Conservation (phyloP, 1,284 basidiomycete species). For the Lentinula novae-zelandiae region DNA sequence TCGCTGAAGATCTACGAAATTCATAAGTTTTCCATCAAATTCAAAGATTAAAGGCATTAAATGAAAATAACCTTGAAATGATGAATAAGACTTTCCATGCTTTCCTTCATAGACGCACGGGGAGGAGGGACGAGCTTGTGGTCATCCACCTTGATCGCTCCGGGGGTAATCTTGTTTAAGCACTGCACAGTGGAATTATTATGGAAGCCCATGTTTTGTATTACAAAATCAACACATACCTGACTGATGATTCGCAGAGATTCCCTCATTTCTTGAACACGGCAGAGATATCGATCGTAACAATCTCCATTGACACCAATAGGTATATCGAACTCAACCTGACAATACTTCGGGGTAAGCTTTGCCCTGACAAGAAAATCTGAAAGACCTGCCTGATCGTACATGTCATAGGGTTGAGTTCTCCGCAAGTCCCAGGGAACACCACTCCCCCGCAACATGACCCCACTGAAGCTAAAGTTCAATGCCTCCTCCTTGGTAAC, state of each 20-base stretch:
- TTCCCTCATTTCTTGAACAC: constrained; percentile 98
- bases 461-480: constrained; percentile 93
- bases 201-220: not conserved
- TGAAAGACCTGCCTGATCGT: constrained; percentile 68
- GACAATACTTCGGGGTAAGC: not conserved
- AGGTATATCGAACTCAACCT: constrained; percentile 97
- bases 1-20: constrained; percentile 82
- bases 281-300: constrained; percentile 94
- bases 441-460: constrained; percentile 95
- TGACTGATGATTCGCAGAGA: constrained; percentile 88
- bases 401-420: constrained; percentile 93
- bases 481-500: constrained; percentile 93
- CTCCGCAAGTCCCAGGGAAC: constrained; percentile 96
- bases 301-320: constrained; percentile 97
- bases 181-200: constrained; percentile 45
- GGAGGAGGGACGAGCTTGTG: constrained; percentile 98
- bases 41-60: not conserved
- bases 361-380: not conserved
- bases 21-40: constrained; percentile 1
- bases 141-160: constrained; percentile 94
- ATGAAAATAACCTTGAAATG: constrained; percentile 81
- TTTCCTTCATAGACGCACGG: constrained; percentile 97
- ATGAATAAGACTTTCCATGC: constrained; percentile 96
- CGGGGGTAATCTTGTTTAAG: constrained; percentile 95
- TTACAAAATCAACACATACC: constrained; percentile 27